Evolutionary conservation across 371 early-diverging fungal species (phyloP), one percentile per base, ranked within the genome.

Genomic region (Mortierella sp.): DNA sequence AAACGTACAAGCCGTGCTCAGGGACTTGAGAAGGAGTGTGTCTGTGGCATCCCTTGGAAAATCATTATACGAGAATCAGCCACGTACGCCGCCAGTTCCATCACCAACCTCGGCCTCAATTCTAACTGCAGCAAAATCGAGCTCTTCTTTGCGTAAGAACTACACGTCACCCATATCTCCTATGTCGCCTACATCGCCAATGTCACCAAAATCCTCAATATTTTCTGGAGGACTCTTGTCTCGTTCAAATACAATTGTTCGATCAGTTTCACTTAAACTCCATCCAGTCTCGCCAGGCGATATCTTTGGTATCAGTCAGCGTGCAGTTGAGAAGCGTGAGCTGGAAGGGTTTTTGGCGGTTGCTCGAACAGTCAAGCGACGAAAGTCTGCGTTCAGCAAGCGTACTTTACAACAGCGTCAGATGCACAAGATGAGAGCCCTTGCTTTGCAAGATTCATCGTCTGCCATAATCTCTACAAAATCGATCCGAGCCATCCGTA

Each of bases 301-400:
- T 35, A 79, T 79, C 58, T 79, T 79, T 79, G 79, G 79, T 13
- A 79, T 79, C 49, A 79, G 79, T 60, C 79, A 79, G n/a, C 73
- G 74, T 19, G 79, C 79, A 17, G 74, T 79, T 13, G 74, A 79
- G 34, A 69, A 69, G 40, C 69, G 73, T 5, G 79, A 79, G 19
- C 62, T 79, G 8, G 70, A 79, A 28, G 70, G 66, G 7, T 79
- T 70, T 55, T 45, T 79, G 64, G 79, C 79, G 0, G 79, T 70
- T 6, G 74, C 74, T 31, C 58, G 74, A 13, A 69, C 74, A 13
- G 63, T 74, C 40, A 79, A 70, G 64, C 51, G 51, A 35, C 66
- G 60, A 54, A 72, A 66, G 57, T 28, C 70, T 2, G 59, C 37
- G 9, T 54, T 40, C 37, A 64, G 60, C 53, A 77, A 77, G 31